Conservation (phyloP, 2,329 filamentous ascomycete species). For the Lasiodiplodia citricola region DNA sequence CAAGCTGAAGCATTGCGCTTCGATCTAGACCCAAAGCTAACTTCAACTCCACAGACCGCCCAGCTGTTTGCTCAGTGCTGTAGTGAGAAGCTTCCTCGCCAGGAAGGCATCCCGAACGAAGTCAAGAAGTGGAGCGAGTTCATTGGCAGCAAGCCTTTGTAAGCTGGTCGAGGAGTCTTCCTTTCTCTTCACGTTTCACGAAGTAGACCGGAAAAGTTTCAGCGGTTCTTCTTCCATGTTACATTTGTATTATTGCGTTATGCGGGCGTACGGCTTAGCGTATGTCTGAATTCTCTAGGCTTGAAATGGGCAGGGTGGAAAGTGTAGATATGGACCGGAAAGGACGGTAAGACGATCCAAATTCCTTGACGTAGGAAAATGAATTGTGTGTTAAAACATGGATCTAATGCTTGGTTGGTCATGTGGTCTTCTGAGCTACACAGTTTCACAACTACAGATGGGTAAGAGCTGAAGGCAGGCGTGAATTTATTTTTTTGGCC, state of each 20-base stretch:
- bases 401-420: not conserved
- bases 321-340: not conserved
- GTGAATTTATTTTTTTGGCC: no score
- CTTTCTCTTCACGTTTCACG: not conserved
- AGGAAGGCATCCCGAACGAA: constrained; percentile 86
- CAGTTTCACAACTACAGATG: no score
- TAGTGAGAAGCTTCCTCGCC: constrained; percentile 90
- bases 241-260: constrained; percentile 14
- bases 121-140: constrained; percentile 96
- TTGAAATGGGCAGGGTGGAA: not conserved
- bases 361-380: not conserved
- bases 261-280: constrained; percentile 6
- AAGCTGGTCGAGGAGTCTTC: not conserved
- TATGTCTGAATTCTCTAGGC: not conserved
- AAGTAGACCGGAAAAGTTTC: not conserved
- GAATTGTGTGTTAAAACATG: not conserved
- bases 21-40: not conserved
- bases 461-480: no score
- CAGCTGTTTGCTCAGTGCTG: constrained; percentile 96
- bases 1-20: not conserved
- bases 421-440: no score
- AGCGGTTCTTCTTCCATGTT: not conserved
- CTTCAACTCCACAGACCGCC: constrained; percentile 69
- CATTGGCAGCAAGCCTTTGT: constrained; percentile 61
- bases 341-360: not conserved